Conservation (phyloP, 768 basidiomycete species). For the Coprinopsis cinerea region DNA sequence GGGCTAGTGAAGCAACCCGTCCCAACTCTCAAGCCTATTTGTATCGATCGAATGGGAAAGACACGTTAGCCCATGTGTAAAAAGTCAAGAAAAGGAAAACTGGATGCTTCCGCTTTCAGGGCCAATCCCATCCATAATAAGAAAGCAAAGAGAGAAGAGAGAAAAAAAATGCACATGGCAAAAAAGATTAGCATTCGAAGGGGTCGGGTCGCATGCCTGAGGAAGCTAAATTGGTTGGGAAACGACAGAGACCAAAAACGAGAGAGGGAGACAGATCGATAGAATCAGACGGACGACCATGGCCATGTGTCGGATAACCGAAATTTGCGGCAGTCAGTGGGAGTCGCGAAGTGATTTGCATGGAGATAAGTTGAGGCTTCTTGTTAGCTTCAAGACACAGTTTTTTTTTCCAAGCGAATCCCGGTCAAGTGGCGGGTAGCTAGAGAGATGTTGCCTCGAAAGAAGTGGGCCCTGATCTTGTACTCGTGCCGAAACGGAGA, state of each 20-base stretch:
- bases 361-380: conserved; percentile 2
- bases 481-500: not conserved
- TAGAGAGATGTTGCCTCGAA: not conserved
- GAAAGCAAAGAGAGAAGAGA: no score
- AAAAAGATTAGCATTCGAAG: not conserved
- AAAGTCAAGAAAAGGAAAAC: not conserved
- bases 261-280: not conserved
- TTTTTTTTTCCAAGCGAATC: not conserved
- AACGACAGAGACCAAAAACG: not conserved
- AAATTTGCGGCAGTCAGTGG: not conserved
- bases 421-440: not conserved
- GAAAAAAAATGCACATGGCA: not conserved
- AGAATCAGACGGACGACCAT: not conserved
- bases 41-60: not conserved
- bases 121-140: not conserved
- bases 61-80: not conserved
- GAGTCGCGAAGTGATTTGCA: conserved; percentile 2
- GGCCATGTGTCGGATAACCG: not conserved
- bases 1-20: not conserved
- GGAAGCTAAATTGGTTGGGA: conserved; percentile 2
- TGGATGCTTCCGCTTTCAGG: conserved; percentile 1
- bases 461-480: not conserved
- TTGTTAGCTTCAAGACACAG: not conserved
- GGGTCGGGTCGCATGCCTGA: conserved; percentile 1
- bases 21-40: not conserved